Evolutionary conservation across 495 filamentous ascomycete genomes (phyloP).

Genomic region (Cryomyces minteri): DNA sequence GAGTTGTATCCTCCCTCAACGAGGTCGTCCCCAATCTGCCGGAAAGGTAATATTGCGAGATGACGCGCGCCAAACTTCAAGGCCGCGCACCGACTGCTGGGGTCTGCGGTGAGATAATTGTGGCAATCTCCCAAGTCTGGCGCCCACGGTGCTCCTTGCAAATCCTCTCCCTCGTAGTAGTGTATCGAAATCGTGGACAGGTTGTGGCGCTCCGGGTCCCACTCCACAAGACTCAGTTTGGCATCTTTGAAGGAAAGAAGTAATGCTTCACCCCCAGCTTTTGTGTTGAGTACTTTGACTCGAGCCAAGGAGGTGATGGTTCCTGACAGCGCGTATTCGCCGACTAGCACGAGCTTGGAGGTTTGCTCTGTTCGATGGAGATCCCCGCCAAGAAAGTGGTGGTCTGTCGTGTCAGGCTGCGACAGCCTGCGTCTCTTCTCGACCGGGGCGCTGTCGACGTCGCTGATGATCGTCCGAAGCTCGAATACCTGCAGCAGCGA

Average conservation of each 20-base stretch:
- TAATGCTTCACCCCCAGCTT: conserved; percentile 70
- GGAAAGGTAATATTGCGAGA: conserved; percentile 86
- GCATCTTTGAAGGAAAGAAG: conserved; percentile 75
- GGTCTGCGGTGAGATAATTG: conserved; percentile 74
- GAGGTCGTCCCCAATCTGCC: conserved; percentile 67
- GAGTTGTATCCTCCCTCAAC: conserved; percentile 80
- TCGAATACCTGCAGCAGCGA: conserved; percentile 81
- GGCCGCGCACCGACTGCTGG: conserved; percentile 77
- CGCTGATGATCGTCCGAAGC: conserved; percentile 25
- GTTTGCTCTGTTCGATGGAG: conserved; percentile 35
- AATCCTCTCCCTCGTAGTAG: conserved; percentile 90
- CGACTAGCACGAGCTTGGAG: conserved; percentile 68
- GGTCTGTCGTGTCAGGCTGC: conserved; percentile 7
- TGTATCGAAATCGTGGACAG: conserved; percentile 86
- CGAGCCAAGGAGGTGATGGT: conserved; percentile 65
- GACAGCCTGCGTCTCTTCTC: not conserved
- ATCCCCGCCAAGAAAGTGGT: conserved; percentile 12
- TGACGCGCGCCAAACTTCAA: conserved; percentile 80
- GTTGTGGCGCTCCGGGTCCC: conserved; percentile 63
- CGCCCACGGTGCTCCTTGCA: conserved; percentile 56
- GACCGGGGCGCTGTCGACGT: conserved; percentile 22
- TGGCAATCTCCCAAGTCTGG: conserved; percentile 46
- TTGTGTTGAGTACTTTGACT: conserved; percentile 48
- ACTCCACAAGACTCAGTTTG: conserved; percentile 82
- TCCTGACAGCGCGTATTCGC: conserved; percentile 64